A percentile compares a stretch with the other conserved stretches of the same genome.
Conservation (phyloP, 2,329 filamentous ascomycete genomes). For the Colletotrichum neosansevieriae region DNA sequence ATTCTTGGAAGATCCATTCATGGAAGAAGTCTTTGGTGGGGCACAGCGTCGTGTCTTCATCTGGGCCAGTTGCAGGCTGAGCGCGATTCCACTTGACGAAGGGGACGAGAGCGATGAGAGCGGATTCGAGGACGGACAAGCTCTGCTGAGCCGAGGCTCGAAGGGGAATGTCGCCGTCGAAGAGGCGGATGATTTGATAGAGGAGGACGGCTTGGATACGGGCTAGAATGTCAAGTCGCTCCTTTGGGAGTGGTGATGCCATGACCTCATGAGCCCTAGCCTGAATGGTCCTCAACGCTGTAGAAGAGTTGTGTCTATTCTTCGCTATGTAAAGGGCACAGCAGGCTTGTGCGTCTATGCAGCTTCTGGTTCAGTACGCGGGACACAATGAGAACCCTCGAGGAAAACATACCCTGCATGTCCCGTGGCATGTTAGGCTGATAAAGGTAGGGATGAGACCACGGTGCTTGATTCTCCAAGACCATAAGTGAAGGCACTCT, state of each 20-base stretch:
- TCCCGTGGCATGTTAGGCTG: constrained; percentile 61
- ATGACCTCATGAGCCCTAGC: constrained; percentile 58
- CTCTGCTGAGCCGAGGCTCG: constrained; percentile 48
- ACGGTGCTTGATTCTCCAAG: constrained; percentile 61
- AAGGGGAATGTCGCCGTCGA: constrained; percentile 55
- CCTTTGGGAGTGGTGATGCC: constrained; percentile 48
- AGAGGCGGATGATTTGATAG: constrained; percentile 60
- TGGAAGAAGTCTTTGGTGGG: constrained; percentile 60
- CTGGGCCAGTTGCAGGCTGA: constrained; percentile 31
- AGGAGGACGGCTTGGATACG: constrained; percentile 57
- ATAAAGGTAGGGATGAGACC: constrained; percentile 66
- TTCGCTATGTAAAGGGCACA: constrained; percentile 66
- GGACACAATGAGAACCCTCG: neutral
- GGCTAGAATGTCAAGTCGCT: constrained; percentile 49
- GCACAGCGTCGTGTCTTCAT: constrained; percentile 53
- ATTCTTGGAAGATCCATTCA: constrained; percentile 66
- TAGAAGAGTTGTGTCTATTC: constrained; percentile 58
- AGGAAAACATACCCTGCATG: constrained; percentile 57
- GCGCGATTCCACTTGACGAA: constrained; percentile 49
- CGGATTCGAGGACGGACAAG: constrained; percentile 49
- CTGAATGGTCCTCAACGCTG: constrained; percentile 63
- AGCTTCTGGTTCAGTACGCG: neutral
- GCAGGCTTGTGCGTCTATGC: constrained; percentile 62
- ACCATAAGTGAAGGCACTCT: constrained; percentile 63
- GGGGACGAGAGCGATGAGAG: constrained; percentile 48